These are phyloP conservation scores for Xylariaceae sp. DNA, from an alignment of 2,329 filamentous ascomycete genomes.

Conservation along the genomic window DNA sequence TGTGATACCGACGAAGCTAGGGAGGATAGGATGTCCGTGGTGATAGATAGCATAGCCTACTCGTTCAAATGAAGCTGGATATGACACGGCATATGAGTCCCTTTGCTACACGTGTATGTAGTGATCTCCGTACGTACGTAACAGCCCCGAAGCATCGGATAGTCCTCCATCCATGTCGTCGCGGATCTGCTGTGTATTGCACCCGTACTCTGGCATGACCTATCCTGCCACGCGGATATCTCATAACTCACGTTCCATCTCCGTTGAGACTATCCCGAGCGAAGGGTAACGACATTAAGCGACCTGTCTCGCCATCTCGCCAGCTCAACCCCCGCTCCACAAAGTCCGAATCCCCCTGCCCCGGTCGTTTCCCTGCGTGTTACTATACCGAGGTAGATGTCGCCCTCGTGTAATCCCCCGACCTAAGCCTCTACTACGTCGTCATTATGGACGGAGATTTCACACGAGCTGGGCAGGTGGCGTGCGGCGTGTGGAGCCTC, in stretches of 20 bases:
- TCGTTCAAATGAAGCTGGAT: neutral
- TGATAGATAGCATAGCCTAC: neutral
- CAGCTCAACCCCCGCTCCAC: neutral
- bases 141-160: neutral
- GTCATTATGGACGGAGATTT: too few species aligned
- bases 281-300: conserved; percentile 8
- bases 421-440: too few species aligned
- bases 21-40: neutral
- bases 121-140: neutral
- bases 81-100: too few species aligned
- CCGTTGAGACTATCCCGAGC: conserved; percentile 7
- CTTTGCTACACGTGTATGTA: neutral
- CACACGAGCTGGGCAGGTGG: too few species aligned
- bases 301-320: neutral
- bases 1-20: neutral
- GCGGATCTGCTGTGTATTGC: neutral
- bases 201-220: too few species aligned
- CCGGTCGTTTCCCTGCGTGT: neutral
- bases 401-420: too few species aligned
- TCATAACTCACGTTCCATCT: neutral
- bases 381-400: neutral
- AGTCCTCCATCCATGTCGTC: neutral
- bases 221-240: too few species aligned
- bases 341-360: neutral
- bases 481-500: too few species aligned